Conservation (phyloP, 208 protist species). For the Trichomonas vaginalis region DNA sequence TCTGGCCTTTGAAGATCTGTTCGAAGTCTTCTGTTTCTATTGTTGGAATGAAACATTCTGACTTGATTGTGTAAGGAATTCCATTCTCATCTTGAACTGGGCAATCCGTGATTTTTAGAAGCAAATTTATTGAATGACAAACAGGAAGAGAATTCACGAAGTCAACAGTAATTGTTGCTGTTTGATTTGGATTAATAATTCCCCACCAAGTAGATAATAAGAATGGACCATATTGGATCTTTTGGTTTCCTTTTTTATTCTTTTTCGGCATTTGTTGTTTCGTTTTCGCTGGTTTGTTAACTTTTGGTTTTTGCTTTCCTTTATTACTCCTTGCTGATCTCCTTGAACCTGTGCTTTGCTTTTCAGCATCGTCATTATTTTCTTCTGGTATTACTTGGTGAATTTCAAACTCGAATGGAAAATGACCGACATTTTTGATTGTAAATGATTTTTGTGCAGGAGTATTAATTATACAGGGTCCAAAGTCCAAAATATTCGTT, state of each 20-base stretch:
- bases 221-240: neutral
- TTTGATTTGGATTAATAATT: neutral
- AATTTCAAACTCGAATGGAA: constrained; percentile 8
- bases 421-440: neutral
- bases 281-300: neutral
- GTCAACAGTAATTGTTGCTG: neutral
- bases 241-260: neutral
- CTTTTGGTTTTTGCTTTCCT: neutral
- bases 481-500: neutral
- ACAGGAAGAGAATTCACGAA: neutral
- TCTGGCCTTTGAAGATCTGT: neutral
- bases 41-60: neutral
- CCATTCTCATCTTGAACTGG: neutral
- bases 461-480: neutral
- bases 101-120: neutral
- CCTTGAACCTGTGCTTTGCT: neutral
- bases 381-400: neutral
- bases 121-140: neutral
- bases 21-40: neutral
- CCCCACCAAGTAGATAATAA: neutral
- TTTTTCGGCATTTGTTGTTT: neutral
- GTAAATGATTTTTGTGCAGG: neutral
- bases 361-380: neutral
- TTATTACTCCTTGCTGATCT: neutral
- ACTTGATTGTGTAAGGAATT: neutral